Evolutionary conservation across 306 rosid species (phyloP), one percentile per base, ranked within the genome.

Genomic region (Acacia melanoxylon): DNA sequence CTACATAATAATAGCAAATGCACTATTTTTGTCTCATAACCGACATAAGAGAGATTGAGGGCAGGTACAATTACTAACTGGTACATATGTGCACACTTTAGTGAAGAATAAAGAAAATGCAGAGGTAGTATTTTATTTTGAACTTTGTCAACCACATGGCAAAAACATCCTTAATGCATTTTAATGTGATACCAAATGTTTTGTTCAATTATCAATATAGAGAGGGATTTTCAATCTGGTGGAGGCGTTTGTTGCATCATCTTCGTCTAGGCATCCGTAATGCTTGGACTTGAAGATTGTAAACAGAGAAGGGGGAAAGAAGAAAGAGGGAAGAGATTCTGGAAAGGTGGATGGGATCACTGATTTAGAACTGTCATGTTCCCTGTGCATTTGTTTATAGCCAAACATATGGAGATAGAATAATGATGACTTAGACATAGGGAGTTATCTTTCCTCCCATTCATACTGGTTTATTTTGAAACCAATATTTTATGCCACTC

Each of bases 401-500:
- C 5, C 35, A 22, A n/a, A n/a, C 15, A 29, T 44, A n/a, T 68
- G 46, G 41, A 68, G 31, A 68, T 68, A 20, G 37, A 70, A 70
- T 41, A 62, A 62, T 62, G 54, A 70, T 70, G 54, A 19, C 51
- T 10, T 68, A 40, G 25, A 40, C 20, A 27, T 62, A 29, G 68
- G 68, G 20, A 61, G 74, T 40, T 37, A 40, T 63, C 40, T 46
- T 10, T 3, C 11, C 52, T 48, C 76, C 52, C 56, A 54, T 46
- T 65, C 41, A 66, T 44, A 33, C 33, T 67, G 45, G 42, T 78
- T 29, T 63, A 14, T 61, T 41, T 66, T 25, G 33, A 51, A 40
- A 72, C 22, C 76, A 29, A 42, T 41, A 72, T 72, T 72, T 73
- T 33, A 29, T 20, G 52, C 52, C 68, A 62, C 68, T 71, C 13